Evolutionary conservation across 2,329 filamentous ascomycete species (phyloP), one percentile per base, ranked within the genome.

Genomic region (Beauveria sp.): DNA sequence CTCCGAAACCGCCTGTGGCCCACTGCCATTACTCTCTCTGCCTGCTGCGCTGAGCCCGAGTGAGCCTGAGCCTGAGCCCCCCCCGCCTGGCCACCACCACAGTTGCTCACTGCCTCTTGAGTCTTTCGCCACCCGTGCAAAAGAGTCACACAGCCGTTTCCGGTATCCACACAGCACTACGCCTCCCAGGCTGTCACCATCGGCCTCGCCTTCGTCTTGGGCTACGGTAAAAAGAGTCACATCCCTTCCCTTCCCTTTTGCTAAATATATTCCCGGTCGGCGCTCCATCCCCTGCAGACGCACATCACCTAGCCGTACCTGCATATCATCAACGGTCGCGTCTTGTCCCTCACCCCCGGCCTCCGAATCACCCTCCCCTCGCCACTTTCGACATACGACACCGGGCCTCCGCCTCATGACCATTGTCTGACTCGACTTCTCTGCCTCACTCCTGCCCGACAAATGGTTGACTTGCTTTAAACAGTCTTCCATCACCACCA

Each of bases 1-100:
- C 71, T 74, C 73, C 74, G 73, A 74, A 72, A 70, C 74, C 73
- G 73, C 72, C 73, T 73, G 64, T 60, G 40, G 57, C 50, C 49
- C 49, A 43, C 58, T 40, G 38, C 56, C 28, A 54, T 7, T n/a
- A 8, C 14, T 38, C 53, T 30, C 40, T 46, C 46, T 58, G 56
- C 67, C 66, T 64, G 24, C 26, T 56, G 26, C 53, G 22, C 28
- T 26, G 20, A 54, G 20, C 20, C 16, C 52, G 34, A 38, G 34
- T 38, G 34, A 38, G 34, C 34, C 34, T 38, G 34, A 38, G 34
- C 34, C 34, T 38, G 12, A 38, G 5, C 34, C 34, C 12, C 34
- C 18, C 34, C 67, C 67, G 64, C 68, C 66, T 70, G 68, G 68
- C 69, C 67, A 66, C 62, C 69, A 38, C 28, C 30, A 22, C 50